These are phyloP conservation scores for Penicillium atrosanguineum DNA, from an alignment of 495 filamentous ascomycete species.

Conservation along the genomic window DNA sequence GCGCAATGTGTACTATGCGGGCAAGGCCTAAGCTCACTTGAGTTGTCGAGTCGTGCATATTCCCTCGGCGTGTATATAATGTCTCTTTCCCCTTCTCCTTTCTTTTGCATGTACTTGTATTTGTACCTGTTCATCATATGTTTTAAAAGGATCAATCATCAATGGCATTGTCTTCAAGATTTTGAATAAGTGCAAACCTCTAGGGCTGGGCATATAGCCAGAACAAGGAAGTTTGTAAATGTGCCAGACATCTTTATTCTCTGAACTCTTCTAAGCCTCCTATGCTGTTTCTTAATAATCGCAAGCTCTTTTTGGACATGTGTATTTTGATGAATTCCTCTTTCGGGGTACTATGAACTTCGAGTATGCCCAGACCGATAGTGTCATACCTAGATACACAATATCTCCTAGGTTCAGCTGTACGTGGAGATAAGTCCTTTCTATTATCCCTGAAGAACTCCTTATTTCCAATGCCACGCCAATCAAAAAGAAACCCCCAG, in stretches of 20 bases:
- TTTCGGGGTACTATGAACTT: too few species aligned
- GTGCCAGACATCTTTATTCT: too few species aligned
- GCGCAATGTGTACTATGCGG: conserved; percentile 95
- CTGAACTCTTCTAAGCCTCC: too few species aligned
- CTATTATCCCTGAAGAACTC: not conserved
- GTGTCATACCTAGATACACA: too few species aligned
- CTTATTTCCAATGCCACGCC: not conserved
- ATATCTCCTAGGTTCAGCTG: too few species aligned
- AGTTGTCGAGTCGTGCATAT: conserved; percentile 18
- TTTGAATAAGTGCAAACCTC: not conserved
- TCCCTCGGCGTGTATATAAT: conserved; percentile 43
- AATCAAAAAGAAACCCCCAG: not conserved
- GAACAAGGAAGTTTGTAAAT: too few species aligned
- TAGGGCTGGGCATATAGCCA: too few species aligned
- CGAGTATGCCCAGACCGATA: too few species aligned
- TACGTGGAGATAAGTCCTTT: not conserved
- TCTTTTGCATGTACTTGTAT: conserved; percentile 34
- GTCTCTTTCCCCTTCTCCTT: conserved; percentile 28
- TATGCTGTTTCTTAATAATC: too few species aligned
- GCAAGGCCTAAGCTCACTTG: conserved; percentile 51
- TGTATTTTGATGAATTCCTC: too few species aligned
- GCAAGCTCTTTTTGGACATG: too few species aligned
- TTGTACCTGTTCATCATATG: conserved; percentile 17
- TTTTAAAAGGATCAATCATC: conserved; percentile 15
- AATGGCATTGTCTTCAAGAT: conserved; percentile 4